Base-by-base conservation (phyloP, 2,329 filamentous ascomycete species). In the Exserohilum rostratum region DNA sequence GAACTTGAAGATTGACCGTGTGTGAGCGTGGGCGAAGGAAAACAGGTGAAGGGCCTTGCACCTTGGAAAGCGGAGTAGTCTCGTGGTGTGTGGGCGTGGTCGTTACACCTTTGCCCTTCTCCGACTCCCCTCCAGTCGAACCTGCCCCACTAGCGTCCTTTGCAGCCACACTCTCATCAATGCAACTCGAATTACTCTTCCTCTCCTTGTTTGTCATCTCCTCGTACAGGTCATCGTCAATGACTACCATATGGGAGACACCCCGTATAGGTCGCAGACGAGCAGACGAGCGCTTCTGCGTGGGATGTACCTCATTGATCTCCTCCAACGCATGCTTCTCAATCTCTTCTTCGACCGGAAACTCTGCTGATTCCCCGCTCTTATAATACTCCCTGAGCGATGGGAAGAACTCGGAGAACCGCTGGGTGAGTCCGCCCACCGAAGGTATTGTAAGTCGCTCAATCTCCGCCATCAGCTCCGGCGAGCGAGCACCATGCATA, bases 391-490 rank as follows among this genome's bases (percentile, higher is more conserved):
- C 74, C 20, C 67, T 73, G 46, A 82, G 58, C 9, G 76, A 76
- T 5, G 79, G 79, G 15, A 81, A 60, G 11, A 80, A 68, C 62
- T 78, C 76, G 0, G 79, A 80, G 11, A 82, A 65, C 17, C 78
- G 74, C 45, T 79, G 72, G 2, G 79, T 80, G 6, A 82, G 68
- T 10, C 72, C 77, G 25, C 70, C 71, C 13, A 81, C 73, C 4
- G 77, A 80, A 13, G 80, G 80, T 20, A 82, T 76, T 4, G 76
- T 77, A 18, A 82, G 64, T 27, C 76, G 72, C 22, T 80, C 76
- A 60, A 80, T 71, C 62, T 81, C 79, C 37, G 70, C 71, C 22
- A 80, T 68, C n/a, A 62, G 44, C 43, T 77, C 69, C 12, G 76
- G 74, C 5, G 78, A 79, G n/a, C 74, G 66, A 6, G 75, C 69